Percentiles rank a stretch among this genome's conserved stretches.
phyloP scores from a whole-genome alignment of 345 rosid genomes.

The Eucalyptus brandiana region DNA sequence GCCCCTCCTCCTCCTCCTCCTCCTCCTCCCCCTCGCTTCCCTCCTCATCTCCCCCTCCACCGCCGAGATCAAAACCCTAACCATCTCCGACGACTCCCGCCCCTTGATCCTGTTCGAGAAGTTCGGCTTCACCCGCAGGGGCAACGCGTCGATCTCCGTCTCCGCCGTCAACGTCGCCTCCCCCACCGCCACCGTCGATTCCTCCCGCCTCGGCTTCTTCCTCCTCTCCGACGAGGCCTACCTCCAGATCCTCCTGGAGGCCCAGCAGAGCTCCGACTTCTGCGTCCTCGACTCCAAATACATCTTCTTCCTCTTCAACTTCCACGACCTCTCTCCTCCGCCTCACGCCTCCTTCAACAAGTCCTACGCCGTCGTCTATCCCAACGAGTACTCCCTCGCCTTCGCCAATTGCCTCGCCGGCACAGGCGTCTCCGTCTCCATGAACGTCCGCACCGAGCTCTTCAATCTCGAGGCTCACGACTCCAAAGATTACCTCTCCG shows the following conservation, averaged over 20 bases:
- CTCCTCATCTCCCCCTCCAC: conserved; percentile 13
- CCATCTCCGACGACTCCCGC: conserved; percentile 54
- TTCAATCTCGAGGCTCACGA: conserved; percentile 55
- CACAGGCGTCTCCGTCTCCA: conserved; percentile 70
- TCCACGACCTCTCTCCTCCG: conserved; percentile 81
- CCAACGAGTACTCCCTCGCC: conserved; percentile 81
- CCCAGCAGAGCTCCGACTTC: conserved; percentile 63
- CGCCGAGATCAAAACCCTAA: conserved; percentile 66
- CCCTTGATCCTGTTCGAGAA: conserved; percentile 94
- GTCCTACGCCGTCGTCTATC: conserved; percentile 52
- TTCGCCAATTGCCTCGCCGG: conserved; percentile 88
- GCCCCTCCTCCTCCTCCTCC: background rate
- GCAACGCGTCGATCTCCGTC: conserved; percentile 56
- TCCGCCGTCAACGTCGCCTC: conserved; percentile 57
- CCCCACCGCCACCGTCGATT: conserved; percentile 15
- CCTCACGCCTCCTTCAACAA: conserved; percentile 48
- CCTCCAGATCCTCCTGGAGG: conserved; percentile 71
- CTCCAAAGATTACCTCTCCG: conserved; percentile 57
- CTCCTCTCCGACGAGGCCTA: conserved; percentile 88
- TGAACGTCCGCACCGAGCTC: conserved; percentile 69
- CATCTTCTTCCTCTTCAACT: conserved; percentile 47
- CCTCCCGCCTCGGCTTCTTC: conserved; percentile 85
- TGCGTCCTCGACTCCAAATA: conserved; percentile 83
- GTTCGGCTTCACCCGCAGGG: conserved; percentile 84
- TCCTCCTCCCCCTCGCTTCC: conserved; percentile 5